Evolutionary conservation across 2,329 filamentous ascomycete species (phyloP), one percentile per base, ranked within the genome.

Genomic region (Neurospora crassa): DNA sequence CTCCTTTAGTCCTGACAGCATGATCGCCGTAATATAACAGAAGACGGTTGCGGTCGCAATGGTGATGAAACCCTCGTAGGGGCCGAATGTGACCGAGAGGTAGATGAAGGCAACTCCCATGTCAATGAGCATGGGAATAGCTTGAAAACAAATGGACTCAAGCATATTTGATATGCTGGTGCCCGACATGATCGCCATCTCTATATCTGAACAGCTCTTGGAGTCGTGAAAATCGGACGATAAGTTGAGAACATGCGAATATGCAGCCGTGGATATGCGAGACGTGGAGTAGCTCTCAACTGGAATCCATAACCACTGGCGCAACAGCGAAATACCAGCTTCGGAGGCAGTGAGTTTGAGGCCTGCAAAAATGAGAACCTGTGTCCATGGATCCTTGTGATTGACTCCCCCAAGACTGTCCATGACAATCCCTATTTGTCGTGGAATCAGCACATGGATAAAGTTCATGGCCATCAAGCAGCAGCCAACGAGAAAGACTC

Each of bases 341-440:
- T 87, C 84, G 1, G 87, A 89, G 2, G 85, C 82, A 1, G 84
- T 79, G n/a, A 89, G 79, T 69, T 84, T 84, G 40, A 89, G 80
- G 8, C 78, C 77, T 12, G 85, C 85, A 72, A 87, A 88, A 20
- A 87, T 78, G 24, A 84, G 72, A 2, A 88, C 85, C 34, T 87
- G 84, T 3, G 82, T 73, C 87, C 87, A 88, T 1, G 84, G 83
- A 69, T 82, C 84, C 71, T 79, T 83, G 63, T 83, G 80, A 59
- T 85, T 83, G 43, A 77, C 79, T 10, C 84, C 82, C 40, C 84
- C 84, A 29, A 96, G 82, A 72, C 87, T 87, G 76, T 96, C 89
- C 74, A 92, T 90, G 74, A 97, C 89, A 71, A 92, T 88, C 74
- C 93, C 93, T 41, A 95, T 88, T 78, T 96, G 92, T 24, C 91